Evolutionary conservation across 1,284 basidiomycete species (phyloP).

Genomic region (Peniophora sp.): DNA sequence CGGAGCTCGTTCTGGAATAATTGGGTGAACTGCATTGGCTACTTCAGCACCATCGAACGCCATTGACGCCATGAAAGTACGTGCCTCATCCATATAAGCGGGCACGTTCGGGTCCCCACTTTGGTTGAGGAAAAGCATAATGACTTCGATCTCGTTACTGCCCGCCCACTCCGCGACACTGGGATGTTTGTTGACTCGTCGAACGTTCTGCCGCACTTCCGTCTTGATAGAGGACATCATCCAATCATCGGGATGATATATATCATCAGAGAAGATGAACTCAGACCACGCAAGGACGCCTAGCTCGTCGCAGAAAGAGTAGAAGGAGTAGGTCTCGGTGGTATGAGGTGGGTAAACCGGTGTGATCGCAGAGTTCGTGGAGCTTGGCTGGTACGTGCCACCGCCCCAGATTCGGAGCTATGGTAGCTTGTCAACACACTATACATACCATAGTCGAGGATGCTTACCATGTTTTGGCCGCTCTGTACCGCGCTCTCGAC

Average conservation of each 20-base stretch:
- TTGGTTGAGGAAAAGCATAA: conserved; percentile 32
- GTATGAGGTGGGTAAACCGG: conserved; percentile 27
- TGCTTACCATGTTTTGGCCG: conserved; percentile 54
- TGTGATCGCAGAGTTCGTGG: conserved; percentile 20
- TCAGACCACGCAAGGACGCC: conserved; percentile 63
- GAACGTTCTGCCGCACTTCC: conserved; percentile 53
- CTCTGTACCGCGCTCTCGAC: conserved; percentile 45
- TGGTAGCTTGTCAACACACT: neutral
- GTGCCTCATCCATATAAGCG: conserved; percentile 42
- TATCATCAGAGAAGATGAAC: conserved; percentile 52
- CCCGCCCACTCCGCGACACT: conserved; percentile 56
- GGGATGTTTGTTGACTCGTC: conserved; percentile 47
- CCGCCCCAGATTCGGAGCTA: conserved; percentile 57
- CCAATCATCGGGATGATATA: conserved; percentile 48
- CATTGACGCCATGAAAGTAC: too few relatives aligned
- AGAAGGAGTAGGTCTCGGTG: conserved; percentile 49
- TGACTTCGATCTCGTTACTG: conserved; percentile 55
- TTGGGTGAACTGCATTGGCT: too few relatives aligned
- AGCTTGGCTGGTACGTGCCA: conserved; percentile 42
- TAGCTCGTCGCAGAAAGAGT: conserved; percentile 52
- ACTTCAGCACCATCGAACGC: too few relatives aligned
- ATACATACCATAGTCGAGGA: neutral
- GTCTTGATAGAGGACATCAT: conserved; percentile 43
- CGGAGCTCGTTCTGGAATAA: conserved; percentile 49
- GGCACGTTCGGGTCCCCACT: conserved; percentile 30